Evolutionary conservation across 1,284 basidiomycete species (phyloP).

Genomic region (Marasmius sp.): DNA sequence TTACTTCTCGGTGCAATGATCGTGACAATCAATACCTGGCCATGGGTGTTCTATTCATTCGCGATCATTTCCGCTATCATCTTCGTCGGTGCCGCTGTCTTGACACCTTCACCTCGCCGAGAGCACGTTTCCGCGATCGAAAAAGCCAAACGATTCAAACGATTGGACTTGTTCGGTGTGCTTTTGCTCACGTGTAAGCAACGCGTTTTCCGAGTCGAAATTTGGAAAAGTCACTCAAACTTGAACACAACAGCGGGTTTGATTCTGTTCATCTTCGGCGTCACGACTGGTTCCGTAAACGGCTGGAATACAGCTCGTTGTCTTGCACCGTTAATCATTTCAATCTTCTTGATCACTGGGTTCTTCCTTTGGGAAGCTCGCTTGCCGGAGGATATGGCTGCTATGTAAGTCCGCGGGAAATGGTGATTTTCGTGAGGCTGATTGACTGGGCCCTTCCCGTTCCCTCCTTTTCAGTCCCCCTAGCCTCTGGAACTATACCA

Average conservation of each 20-base stretch:
- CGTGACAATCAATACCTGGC: slow-evolving; percentile 32
- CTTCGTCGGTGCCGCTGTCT: slow-evolving; percentile 25
- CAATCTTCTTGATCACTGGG: slow-evolving; percentile 33
- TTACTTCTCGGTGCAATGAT: slow-evolving; percentile 44
- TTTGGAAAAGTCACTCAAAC: not conserved
- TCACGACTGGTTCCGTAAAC: slow-evolving; percentile 43
- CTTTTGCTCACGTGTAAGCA: slow-evolving; percentile 37
- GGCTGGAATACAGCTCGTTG: slow-evolving; percentile 44
- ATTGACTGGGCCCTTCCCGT: not conserved
- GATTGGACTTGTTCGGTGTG: slow-evolving; percentile 41
- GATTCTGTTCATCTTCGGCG: slow-evolving; percentile 46
- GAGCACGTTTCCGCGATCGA: not conserved
- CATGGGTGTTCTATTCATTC: slow-evolving; percentile 35
- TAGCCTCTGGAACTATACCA: slow-evolving; percentile 40
- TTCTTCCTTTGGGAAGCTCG: slow-evolving; percentile 45
- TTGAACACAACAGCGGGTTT: slow-evolving; percentile 25
- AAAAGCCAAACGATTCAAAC: slow-evolving; percentile 23
- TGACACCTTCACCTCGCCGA: slow-evolving; percentile 23
- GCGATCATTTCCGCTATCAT: slow-evolving; percentile 32
- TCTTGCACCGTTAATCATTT: slow-evolving; percentile 42
- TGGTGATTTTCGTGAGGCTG: not conserved
- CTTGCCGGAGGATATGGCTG: slow-evolving; percentile 38
- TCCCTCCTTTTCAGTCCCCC: slow-evolving; percentile 30
- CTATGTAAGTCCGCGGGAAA: slow-evolving; percentile 33
- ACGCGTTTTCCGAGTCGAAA: not conserved